phyloP scores from a whole-genome alignment of 345 rosid genomes.

The Hibiscus mutabilis region DNA sequence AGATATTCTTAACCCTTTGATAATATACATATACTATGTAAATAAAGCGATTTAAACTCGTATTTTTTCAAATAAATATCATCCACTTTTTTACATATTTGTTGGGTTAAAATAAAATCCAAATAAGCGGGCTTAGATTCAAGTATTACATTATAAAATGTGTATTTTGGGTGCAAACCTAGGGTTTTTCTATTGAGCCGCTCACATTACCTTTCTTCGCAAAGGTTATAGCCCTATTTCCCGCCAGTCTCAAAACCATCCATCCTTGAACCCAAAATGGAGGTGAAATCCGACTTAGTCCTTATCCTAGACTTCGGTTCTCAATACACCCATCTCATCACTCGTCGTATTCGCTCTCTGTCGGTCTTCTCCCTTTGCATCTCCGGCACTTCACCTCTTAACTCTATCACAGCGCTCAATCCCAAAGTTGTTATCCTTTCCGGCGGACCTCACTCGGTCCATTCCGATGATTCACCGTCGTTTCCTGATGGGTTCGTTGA shows the following conservation, averaged over 20 bases:
- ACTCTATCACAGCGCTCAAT: constrained; percentile 44
- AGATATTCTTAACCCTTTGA: too few relatives aligned
- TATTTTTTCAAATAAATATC: too few relatives aligned
- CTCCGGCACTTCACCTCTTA: constrained; percentile 72
- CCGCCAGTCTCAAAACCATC: background rate
- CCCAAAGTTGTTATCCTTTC: constrained; percentile 87
- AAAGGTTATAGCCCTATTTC: background rate
- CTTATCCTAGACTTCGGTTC: constrained; percentile 92
- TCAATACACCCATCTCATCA: constrained; percentile 88
- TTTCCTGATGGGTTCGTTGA: constrained; percentile 68
- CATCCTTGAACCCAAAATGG: constrained; percentile 31
- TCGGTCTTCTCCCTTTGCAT: constrained; percentile 82
- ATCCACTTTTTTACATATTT: too few relatives aligned
- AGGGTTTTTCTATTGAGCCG: background rate
- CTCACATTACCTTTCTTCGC: constrained; percentile 32
- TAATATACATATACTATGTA: too few relatives aligned
- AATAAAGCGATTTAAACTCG: too few relatives aligned
- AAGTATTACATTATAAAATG: background rate
- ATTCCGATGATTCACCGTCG: constrained; percentile 52
- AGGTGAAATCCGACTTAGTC: constrained; percentile 56
- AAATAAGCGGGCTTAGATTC: too few relatives aligned
- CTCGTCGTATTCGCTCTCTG: constrained; percentile 85
- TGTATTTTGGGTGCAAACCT: background rate
- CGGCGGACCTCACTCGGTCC: constrained; percentile 97
- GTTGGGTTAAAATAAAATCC: too few relatives aligned